Conservation (phyloP, 2,329 filamentous ascomycete species). For the Fonsecaea monophora region DNA sequence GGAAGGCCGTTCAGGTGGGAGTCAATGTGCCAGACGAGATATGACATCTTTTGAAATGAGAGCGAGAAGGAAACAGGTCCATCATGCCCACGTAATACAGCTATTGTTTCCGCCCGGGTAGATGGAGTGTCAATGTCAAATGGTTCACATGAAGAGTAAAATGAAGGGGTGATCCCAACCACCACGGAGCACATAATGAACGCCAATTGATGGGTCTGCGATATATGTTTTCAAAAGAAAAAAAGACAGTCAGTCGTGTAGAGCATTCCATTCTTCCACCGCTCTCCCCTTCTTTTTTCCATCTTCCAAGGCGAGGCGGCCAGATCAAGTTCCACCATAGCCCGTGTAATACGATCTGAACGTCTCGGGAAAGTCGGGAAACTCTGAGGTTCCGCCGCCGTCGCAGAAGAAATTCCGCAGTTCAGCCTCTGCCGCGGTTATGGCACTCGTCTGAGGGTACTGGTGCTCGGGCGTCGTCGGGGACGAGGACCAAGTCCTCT, state of each 20-base stretch:
- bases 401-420: conserved; percentile 6
- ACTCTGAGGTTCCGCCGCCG: conserved; percentile 5
- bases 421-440: conserved; percentile 6
- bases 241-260: background rate
- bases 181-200: background rate
- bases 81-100: background rate
- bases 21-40: background rate
- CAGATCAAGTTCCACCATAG: background rate
- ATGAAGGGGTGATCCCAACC: background rate
- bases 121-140: background rate
- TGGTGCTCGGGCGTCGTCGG: conserved; percentile 6
- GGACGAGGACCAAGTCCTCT: conserved; percentile 15
- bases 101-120: background rate
- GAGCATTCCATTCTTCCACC: background rate
- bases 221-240: background rate
- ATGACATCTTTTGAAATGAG: background rate
- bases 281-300: no score
- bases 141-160: background rate
- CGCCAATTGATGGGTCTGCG: background rate
- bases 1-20: conserved; percentile 15
- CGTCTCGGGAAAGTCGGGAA: conserved; percentile 6
- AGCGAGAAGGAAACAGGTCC: background rate
- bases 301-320: no score
- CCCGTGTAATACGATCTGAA: background rate
- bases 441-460: background rate